Evolutionary conservation across 495 filamentous ascomycete species (phyloP), one percentile per base, ranked within the genome.

Genomic region (Penicillium psychrofluorescens): DNA sequence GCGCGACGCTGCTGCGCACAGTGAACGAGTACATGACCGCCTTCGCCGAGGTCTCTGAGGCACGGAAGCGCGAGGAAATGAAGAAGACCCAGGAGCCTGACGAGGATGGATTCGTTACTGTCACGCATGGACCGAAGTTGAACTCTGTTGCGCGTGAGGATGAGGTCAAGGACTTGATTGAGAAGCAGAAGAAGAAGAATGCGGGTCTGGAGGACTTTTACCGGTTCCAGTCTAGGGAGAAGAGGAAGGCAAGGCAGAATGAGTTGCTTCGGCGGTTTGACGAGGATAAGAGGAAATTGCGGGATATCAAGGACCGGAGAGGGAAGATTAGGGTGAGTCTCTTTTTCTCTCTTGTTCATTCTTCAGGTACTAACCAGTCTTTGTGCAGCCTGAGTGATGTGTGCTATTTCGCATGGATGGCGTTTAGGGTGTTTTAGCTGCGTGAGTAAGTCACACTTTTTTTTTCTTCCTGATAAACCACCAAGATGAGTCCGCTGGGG

Each of bases 101-200:
- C 59, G 89, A 88, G 57, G 94, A 98, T 64, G 92, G 92, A 8
- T 98, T 98, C 58, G 74, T 96, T 14, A 96, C 88, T 29, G 94
- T 98, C 28, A 86, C 83, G 4, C 75, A 84, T 44, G 90, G 90
- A 11, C 70, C 70, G 34, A 80, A 85, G 44, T 71, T 73, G 8
- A 88, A 86, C 10, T 82, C 86, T 8, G 77, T 85, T 2, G 87
- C 86, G 12, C 70, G 79, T 36, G 77, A 81, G 47, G 85, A 86
- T 53, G 87, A 89, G 54, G 83, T 85, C 9, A 78, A 83, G 63
- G 80, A 78, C 56, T 73, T 83, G 53, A 77, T 79, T 48, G 77
- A 80, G 64, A 80, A 80, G 71, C 81, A 88, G 76, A 73, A 85
- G 58, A 81, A 89, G 69, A 80, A 76, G 67, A 66, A 74, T 36